Evolutionary conservation across 2,329 filamentous ascomycete genomes (phyloP), one percentile per base, ranked within the genome.

Genomic region (Thermothelomyces thermophilus): DNA sequence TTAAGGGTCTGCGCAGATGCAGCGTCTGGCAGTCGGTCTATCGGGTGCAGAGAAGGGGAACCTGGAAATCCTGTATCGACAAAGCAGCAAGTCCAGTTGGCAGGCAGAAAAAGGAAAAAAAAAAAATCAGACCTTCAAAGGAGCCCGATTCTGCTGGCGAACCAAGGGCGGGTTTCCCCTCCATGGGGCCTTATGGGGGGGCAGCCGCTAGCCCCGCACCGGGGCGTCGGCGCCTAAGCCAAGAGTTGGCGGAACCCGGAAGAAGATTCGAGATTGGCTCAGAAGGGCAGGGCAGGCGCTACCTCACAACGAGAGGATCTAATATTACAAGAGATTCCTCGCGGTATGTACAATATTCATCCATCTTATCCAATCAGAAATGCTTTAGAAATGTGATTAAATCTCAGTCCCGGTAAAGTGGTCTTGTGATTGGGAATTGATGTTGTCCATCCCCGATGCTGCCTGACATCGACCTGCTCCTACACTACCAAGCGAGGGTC

Each of bases 201-300:
- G 28, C 17, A 28, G 34, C 46, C 3, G 39, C 51, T 56, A 54
- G 46, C 54, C 58, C 57, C 52, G 54, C 56, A 53, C 52, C 46
- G 19, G 49, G 55, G 58, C 14, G 52, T 58, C 46, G 31, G 20
- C 24, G 48, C 31, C 16, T 28, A 36, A 33, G 56, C 55, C 55
- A 60, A 58, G 56, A 19, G 37, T 14, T 28, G 17, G 42, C 48
- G 54, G 59, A 61, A 61, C 35, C 42, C 42, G 31, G 48, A 45
- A 60, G 59, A 61, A 61, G 48, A 41, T 60, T 60, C 58, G 55
- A 53, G 57, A 59, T 52, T 55, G 54, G 46, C 16, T 28, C 17
- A 3, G 13, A 6, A 35, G 17, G 16, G 20, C 40, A n/a, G 16
- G 36, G 20, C 19, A 24, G 13, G 13, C 20, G 9, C 9, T 22